Evolutionary conservation across 2,329 filamentous ascomycete species (phyloP).

Genomic region (Verticillium tricorpus): DNA sequence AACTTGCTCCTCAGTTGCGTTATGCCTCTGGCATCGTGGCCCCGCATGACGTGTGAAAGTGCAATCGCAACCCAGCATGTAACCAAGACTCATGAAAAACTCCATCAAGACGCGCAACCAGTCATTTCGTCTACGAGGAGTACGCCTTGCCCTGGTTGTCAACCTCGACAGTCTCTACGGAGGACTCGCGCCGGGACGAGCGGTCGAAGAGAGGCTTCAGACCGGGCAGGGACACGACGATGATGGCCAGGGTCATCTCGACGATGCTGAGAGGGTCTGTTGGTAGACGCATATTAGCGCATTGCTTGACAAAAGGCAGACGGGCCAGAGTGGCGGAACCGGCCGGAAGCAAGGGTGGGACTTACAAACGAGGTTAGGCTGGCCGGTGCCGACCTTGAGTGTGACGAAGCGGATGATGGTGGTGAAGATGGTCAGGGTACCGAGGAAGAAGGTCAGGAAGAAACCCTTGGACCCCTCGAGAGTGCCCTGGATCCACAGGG

Average conservation of each 20-base stretch:
- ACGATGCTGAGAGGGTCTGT: slow-evolving; percentile 16
- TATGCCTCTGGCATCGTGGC: too few species aligned
- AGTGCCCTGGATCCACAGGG: slow-evolving; percentile 21
- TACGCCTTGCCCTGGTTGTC: slow-evolving; percentile 6
- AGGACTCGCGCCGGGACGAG: slow-evolving; percentile 3
- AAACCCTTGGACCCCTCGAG: slow-evolving; percentile 15
- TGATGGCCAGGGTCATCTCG: slow-evolving; percentile 17
- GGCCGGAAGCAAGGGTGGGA: not conserved
- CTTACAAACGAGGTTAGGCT: slow-evolving; percentile 21
- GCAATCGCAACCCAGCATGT: too few species aligned
- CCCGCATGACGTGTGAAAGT: too few species aligned
- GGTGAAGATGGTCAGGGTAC: slow-evolving; percentile 18
- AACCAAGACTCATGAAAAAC: too few species aligned
- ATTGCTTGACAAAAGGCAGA: too few species aligned
- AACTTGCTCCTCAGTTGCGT: too few species aligned
- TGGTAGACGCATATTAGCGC: not conserved
- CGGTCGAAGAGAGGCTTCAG: slow-evolving; percentile 16
- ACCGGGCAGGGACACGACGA: slow-evolving; percentile 16
- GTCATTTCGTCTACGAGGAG: not conserved
- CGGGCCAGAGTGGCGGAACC: not conserved
- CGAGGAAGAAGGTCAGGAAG: slow-evolving; percentile 18
- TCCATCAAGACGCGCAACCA: too few species aligned
- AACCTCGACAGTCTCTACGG: slow-evolving; percentile 7
- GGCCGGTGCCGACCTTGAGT: slow-evolving; percentile 18
- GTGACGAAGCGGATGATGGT: slow-evolving; percentile 18